These are phyloP conservation scores for Oryza glaberrima DNA, from an alignment of 176 grass and related monocot genomes.

Conservation along the genomic window DNA sequence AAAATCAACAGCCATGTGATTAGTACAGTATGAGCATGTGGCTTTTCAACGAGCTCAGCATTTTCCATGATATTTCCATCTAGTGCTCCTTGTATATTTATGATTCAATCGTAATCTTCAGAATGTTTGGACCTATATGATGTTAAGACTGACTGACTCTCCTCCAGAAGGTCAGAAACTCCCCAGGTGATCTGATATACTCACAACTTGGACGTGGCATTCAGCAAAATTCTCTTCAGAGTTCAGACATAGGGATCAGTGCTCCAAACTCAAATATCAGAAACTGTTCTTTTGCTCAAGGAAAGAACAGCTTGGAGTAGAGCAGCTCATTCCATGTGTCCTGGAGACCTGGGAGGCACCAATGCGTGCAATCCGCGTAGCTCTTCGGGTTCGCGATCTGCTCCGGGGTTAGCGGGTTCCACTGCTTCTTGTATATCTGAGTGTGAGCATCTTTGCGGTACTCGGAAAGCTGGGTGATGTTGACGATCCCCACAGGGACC, in stretches of 20 bases:
- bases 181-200: neutral
- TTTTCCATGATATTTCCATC: conserved; percentile 2
- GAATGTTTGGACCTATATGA: conserved; percentile 22
- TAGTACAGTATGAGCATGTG: conserved; percentile 30
- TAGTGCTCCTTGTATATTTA: neutral
- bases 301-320: conserved; percentile 78
- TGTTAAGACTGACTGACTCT: conserved; percentile 21
- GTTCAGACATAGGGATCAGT: neutral
- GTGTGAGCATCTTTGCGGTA: conserved; percentile 95
- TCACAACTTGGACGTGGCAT: conserved; percentile 5
- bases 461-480: conserved; percentile 92
- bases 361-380: conserved; percentile 87
- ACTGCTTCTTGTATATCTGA: conserved; percentile 97
- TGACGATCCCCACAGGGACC: conserved; percentile 66
- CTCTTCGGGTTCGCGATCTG: conserved; percentile 78
- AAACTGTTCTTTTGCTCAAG: conserved; percentile 35
- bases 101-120: conserved; percentile 1
- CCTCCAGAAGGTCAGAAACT: conserved; percentile 25
- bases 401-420: conserved; percentile 67
- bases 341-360: conserved; percentile 93
- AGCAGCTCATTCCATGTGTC: conserved; percentile 97
- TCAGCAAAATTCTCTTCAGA: neutral
- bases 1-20: neutral
- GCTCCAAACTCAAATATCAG: neutral
- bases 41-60: conserved; percentile 10